These are phyloP conservation scores for Neurospora discreta DNA, from an alignment of 495 filamentous ascomycete genomes.

Conservation along the genomic window DNA sequence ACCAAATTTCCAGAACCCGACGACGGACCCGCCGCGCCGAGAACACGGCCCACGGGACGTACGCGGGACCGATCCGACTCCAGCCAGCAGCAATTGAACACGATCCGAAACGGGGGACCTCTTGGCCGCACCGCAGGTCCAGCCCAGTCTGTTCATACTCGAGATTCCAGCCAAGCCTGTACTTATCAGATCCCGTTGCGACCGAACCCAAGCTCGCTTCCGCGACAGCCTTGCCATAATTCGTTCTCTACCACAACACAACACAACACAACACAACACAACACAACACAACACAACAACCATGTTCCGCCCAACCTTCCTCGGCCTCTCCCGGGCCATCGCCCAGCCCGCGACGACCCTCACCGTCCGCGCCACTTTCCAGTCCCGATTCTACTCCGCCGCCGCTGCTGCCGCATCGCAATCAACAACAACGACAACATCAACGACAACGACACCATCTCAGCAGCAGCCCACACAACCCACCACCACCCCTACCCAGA, in stretches of 20 bases:
- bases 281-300: background rate
- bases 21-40: background rate
- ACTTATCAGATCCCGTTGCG: background rate
- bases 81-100: background rate
- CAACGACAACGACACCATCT: background rate
- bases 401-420: background rate
- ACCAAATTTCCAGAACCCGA: slow-evolving; percentile 5
- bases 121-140: background rate
- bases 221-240: background rate
- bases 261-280: background rate
- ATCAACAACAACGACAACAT: background rate
- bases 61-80: background rate
- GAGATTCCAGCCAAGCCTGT: background rate
- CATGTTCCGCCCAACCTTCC: slow-evolving; percentile 10
- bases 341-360: slow-evolving; percentile 1
- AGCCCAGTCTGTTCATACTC: background rate
- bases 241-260: background rate
- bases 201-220: background rate
- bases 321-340: slow-evolving; percentile 1
- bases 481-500: background rate
- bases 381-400: background rate
- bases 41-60: background rate
- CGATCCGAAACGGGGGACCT: background rate
- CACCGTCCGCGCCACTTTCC: background rate
- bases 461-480: background rate